A percentile compares a stretch with the other conserved stretches of the same genome.
These are phyloP conservation scores for Fusarium sp. DNA, from an alignment of 2,329 filamentous ascomycete genomes.

Conservation along the genomic window DNA sequence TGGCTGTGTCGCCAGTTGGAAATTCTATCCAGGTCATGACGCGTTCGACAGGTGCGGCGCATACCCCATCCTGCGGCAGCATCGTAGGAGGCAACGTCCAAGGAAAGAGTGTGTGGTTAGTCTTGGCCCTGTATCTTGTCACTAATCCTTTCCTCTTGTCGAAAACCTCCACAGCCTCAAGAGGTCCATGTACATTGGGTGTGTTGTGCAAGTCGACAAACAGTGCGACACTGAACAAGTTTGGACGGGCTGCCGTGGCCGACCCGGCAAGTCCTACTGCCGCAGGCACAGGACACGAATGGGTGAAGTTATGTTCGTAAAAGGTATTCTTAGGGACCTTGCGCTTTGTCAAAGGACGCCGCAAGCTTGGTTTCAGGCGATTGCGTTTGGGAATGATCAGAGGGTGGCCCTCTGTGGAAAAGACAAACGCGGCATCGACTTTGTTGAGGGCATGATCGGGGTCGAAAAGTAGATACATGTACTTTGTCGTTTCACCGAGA, in stretches of 20 bases:
- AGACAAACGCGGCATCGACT: slow-evolving; percentile 87
- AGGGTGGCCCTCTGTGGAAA: slow-evolving; percentile 95
- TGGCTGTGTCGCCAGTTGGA: slow-evolving; percentile 57
- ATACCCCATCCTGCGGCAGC: slow-evolving; percentile 81
- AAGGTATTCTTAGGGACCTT: slow-evolving; percentile 49
- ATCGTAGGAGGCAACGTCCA: slow-evolving; percentile 87
- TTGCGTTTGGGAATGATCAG: slow-evolving; percentile 75
- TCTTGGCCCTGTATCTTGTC: slow-evolving; percentile 61
- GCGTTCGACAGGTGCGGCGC: slow-evolving; percentile 75
- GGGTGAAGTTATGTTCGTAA: slow-evolving; percentile 60
- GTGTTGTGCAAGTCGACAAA: slow-evolving; percentile 84
- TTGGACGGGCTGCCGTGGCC: slow-evolving; percentile 78
- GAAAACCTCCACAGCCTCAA: slow-evolving; percentile 54
- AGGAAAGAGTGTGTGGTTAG: slow-evolving; percentile 88
- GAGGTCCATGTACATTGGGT: slow-evolving; percentile 68
- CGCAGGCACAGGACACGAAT: slow-evolving; percentile 75
- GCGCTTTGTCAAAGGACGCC: slow-evolving; percentile 18
- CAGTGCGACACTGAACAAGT: slow-evolving; percentile 89
- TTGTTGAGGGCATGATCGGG: slow-evolving; percentile 86
- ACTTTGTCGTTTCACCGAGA: slow-evolving; percentile 94
- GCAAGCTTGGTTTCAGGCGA: slow-evolving; percentile 17
- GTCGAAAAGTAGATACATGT: slow-evolving; percentile 92
- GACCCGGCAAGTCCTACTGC: slow-evolving; percentile 75
- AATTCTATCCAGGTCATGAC: slow-evolving; percentile 77
- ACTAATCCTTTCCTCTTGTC: slow-evolving; percentile 59